Conservation (phyloP, 345 rosid species). For the Anacardium occidentale region DNA sequence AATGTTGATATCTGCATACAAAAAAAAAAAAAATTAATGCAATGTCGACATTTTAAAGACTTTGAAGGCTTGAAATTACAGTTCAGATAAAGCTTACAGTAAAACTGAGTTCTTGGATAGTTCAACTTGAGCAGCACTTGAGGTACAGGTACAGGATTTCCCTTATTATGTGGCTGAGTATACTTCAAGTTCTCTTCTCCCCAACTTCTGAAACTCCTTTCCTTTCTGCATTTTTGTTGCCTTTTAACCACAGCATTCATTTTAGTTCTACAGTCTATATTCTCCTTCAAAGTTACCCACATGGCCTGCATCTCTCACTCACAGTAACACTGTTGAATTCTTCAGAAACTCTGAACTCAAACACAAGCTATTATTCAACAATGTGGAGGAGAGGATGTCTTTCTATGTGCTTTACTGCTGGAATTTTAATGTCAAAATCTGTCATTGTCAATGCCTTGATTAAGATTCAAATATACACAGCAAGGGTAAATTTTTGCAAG, state of each 20-base stretch:
- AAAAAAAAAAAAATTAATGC: not conserved
- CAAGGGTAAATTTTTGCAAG: too few relatives aligned
- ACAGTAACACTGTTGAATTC: not conserved
- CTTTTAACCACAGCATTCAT: slow-evolving; percentile 16
- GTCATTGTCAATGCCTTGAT: not conserved
- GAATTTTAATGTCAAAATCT: not conserved
- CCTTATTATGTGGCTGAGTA: slow-evolving; percentile 11
- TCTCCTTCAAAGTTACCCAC: slow-evolving; percentile 43
- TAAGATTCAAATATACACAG: too few relatives aligned
- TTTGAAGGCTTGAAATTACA: not conserved
- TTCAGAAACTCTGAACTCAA: not conserved
- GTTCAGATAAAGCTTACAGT: slow-evolving; percentile 20
- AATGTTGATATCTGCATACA: slow-evolving; percentile 29
- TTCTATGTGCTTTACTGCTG: not conserved
- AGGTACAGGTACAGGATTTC: slow-evolving; percentile 20
- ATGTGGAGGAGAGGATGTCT: not conserved
- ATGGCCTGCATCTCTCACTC: slow-evolving; percentile 30
- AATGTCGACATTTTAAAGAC: not conserved
- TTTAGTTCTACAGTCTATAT: slow-evolving; percentile 30
- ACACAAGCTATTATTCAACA: not conserved
- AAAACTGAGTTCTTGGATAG: slow-evolving; percentile 23
- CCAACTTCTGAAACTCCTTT: not conserved
- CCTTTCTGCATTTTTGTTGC: slow-evolving; percentile 12
- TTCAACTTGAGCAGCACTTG: slow-evolving; percentile 28
- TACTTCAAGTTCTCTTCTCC: slow-evolving; percentile 12